Conservation (phyloP, 1,284 basidiomycete species). For the Ganoderma lingzhi region DNA sequence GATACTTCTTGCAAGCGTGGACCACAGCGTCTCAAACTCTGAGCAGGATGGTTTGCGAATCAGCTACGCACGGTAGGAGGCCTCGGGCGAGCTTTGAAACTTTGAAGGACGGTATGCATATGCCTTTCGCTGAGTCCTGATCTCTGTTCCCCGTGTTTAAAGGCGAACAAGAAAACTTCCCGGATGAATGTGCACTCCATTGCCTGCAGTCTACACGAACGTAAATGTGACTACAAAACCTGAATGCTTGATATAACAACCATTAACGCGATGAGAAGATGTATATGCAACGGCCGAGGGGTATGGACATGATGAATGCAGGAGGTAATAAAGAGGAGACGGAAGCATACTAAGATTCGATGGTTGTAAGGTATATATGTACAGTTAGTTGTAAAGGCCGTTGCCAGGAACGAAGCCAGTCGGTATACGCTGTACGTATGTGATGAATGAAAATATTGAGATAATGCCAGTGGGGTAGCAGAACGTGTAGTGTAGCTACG, state of each 20-base stretch:
- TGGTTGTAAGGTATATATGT: conserved; percentile 11
- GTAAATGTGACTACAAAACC: neutral
- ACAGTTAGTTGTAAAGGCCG: conserved; percentile 27
- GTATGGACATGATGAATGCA: conserved; percentile 14
- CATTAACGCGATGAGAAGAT: neutral
- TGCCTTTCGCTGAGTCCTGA: too few species aligned
- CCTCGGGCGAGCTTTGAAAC: too few species aligned
- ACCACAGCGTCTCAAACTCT: too few species aligned
- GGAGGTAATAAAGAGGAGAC: conserved; percentile 16
- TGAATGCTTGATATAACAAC: neutral
- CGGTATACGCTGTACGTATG: conserved; percentile 15
- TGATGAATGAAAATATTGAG: neutral
- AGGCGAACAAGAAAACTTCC: too few species aligned
- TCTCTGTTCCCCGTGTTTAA: too few species aligned
- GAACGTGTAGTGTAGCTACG: conserved; percentile 7
- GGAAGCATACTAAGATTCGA: neutral
- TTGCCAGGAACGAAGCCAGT: conserved; percentile 19
- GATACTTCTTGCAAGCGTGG: too few species aligned
- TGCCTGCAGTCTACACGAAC: neutral
- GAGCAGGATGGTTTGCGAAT: too few species aligned
- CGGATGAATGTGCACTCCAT: neutral
- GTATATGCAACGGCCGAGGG: neutral
- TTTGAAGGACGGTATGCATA: too few species aligned
- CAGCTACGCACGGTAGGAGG: too few species aligned
- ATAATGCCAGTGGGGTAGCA: neutral